Percentiles rank a stretch among this genome's conserved stretches.
phyloP scores from a whole-genome alignment of 2,329 filamentous ascomycete genomes.

The Plectosphaerella cucumerina region DNA sequence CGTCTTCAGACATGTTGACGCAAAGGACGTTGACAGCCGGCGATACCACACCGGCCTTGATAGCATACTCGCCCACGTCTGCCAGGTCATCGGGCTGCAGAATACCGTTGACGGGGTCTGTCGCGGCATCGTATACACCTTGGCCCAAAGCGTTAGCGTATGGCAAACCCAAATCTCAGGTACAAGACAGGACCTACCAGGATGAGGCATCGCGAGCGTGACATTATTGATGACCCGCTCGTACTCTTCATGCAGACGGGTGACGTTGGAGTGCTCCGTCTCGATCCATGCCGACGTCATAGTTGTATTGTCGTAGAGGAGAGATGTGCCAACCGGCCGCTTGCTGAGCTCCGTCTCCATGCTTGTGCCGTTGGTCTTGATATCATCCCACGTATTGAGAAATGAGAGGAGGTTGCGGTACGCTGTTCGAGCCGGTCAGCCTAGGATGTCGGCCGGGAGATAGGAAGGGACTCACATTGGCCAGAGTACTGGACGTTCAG shows the following conservation, averaged over 20 bases:
- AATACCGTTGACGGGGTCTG: conserved; percentile 57
- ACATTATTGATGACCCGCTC: conserved; percentile 68
- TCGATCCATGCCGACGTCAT: conserved; percentile 67
- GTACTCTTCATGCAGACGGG: conserved; percentile 40
- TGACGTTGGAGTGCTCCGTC: conserved; percentile 45
- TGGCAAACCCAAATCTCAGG: neutral
- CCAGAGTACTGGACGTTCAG: conserved; percentile 66
- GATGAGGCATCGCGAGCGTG: conserved; percentile 73
- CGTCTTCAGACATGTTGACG: conserved; percentile 55
- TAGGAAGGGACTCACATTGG: conserved; percentile 36
- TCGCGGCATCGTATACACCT: conserved; percentile 61
- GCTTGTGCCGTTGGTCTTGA: conserved; percentile 38
- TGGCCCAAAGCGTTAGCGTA: neutral
- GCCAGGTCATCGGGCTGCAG: conserved; percentile 62
- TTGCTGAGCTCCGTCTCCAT: conserved; percentile 32
- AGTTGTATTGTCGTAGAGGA: conserved; percentile 70
- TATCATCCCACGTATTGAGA: conserved; percentile 48
- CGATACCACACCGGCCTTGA: conserved; percentile 65
- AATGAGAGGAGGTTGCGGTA: conserved; percentile 68
- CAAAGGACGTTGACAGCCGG: conserved; percentile 71
- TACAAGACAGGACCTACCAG: conserved; percentile 26
- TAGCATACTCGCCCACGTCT: conserved; percentile 64
- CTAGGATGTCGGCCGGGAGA: too few relatives aligned
- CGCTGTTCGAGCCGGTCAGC: too few relatives aligned
- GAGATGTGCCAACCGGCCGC: conserved; percentile 57